phyloP scores from a whole-genome alignment of 306 rosid genomes.

The Rosa persica region DNA sequence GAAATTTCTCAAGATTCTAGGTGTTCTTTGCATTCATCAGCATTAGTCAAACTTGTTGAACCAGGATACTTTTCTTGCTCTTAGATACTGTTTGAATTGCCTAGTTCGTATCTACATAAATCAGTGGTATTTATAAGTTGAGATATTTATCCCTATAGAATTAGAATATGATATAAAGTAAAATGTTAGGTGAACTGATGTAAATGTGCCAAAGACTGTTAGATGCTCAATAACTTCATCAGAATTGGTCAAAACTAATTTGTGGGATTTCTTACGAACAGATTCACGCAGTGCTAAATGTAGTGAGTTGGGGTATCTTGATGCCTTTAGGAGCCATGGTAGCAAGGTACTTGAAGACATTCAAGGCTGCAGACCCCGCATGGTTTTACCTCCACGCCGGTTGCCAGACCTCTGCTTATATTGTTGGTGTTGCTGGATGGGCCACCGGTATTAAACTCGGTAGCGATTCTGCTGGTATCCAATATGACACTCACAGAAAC shows the following conservation, averaged over 20 bases:
- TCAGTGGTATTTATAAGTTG: background rate
- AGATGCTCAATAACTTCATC: background rate
- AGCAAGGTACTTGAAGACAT: slow-evolving; percentile 79
- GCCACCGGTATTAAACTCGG: slow-evolving; percentile 96
- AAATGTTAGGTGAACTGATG: background rate
- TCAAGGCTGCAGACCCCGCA: slow-evolving; percentile 87
- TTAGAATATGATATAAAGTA: background rate
- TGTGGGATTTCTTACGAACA: slow-evolving; percentile 15
- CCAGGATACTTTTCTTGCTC: background rate
- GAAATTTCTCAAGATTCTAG: background rate
- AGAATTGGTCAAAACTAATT: slow-evolving; percentile 12
- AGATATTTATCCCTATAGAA: background rate
- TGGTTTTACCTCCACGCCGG: slow-evolving; percentile 92
- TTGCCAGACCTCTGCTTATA: slow-evolving; percentile 83
- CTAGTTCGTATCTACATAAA: background rate
- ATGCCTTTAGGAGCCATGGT: slow-evolving; percentile 74
- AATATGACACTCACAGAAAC: slow-evolving; percentile 45
- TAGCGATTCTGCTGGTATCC: slow-evolving; percentile 48
- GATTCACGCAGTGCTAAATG: slow-evolving; percentile 74
- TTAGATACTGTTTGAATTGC: background rate
- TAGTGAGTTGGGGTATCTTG: slow-evolving; percentile 77
- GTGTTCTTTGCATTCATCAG: background rate
- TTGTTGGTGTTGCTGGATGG: slow-evolving; percentile 93
- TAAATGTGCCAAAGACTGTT: background rate
- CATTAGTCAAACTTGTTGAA: background rate